Evolutionary conservation across 345 rosid genomes (phyloP).

Genomic region (Salix udensis): DNA sequence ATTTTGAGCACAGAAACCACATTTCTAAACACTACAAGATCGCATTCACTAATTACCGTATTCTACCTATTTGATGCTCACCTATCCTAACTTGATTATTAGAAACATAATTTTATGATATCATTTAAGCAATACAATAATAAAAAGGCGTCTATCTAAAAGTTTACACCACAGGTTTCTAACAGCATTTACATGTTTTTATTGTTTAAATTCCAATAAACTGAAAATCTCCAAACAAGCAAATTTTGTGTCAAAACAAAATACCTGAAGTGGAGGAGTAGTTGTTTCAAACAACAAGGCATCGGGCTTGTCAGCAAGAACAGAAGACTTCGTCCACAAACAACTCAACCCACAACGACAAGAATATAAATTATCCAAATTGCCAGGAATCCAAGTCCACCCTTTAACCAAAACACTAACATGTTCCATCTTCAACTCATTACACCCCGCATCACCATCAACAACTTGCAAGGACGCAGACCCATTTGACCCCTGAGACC

Average conservation of each 20-base stretch:
- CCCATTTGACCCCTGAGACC: constrained; percentile 35
- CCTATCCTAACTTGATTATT: neutral
- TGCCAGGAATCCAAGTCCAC: constrained; percentile 98
- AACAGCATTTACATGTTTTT: neutral
- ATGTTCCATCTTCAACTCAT: constrained; percentile 51
- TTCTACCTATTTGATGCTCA: neutral
- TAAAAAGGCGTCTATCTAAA: neutral
- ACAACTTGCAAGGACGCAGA: constrained; percentile 54
- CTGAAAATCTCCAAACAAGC: neutral
- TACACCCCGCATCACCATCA: constrained; percentile 41
- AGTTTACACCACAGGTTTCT: neutral
- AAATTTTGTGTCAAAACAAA: neutral
- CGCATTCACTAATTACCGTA: neutral
- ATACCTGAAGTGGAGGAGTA: constrained; percentile 72
- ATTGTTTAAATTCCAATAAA: neutral
- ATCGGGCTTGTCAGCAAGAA: constrained; percentile 83
- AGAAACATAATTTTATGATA: neutral
- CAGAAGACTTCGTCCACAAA: constrained; percentile 91
- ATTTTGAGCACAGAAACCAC: neutral
- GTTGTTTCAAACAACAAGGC: constrained; percentile 77
- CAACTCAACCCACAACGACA: constrained; percentile 87
- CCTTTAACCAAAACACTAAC: constrained; percentile 80
- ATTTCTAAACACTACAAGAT: neutral
- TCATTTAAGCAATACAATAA: neutral
- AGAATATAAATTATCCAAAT: constrained; percentile 78